Conservation (phyloP, 129 eudicot genomes). For the Tanacetum coccineum region DNA sequence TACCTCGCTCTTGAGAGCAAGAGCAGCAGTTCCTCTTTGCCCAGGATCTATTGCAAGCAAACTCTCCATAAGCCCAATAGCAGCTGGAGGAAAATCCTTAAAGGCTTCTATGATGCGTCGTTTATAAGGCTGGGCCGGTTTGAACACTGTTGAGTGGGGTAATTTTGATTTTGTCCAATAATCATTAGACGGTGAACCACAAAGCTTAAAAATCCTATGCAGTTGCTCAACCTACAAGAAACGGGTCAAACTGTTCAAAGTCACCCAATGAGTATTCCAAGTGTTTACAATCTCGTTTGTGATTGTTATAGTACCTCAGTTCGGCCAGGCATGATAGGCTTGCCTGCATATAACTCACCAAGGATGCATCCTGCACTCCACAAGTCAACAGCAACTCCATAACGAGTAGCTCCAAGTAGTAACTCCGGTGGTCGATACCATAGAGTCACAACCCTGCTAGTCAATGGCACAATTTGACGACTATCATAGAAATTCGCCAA, state of each 20-base stretch:
- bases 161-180: slow-evolving; percentile 74
- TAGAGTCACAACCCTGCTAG: slow-evolving; percentile 86
- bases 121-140: slow-evolving; percentile 65
- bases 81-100: slow-evolving; percentile 63
- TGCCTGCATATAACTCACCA: slow-evolving; percentile 79
- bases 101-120: slow-evolving; percentile 64
- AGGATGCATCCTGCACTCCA: slow-evolving; percentile 95
- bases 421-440: slow-evolving; percentile 96
- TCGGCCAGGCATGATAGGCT: slow-evolving; percentile 93
- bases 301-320: slow-evolving; percentile 48
- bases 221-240: slow-evolving; percentile 77
- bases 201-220: slow-evolving; percentile 87
- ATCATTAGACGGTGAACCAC: slow-evolving; percentile 89
- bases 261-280: neutral
- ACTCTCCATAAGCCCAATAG: slow-evolving; percentile 62
- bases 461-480: slow-evolving; percentile 42
- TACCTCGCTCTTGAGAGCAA: slow-evolving; percentile 77
- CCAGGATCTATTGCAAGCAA: slow-evolving; percentile 77
- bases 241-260: neutral
- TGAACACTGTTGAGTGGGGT: slow-evolving; percentile 67
- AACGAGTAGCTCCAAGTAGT: slow-evolving; percentile 72
- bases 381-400: slow-evolving; percentile 74
- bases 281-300: neutral
- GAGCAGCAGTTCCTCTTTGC: slow-evolving; percentile 65
- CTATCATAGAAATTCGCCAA: slow-evolving; percentile 61